Evolutionary conservation across 495 filamentous ascomycete species (phyloP).

Genomic region (Ramalina intermedia): DNA sequence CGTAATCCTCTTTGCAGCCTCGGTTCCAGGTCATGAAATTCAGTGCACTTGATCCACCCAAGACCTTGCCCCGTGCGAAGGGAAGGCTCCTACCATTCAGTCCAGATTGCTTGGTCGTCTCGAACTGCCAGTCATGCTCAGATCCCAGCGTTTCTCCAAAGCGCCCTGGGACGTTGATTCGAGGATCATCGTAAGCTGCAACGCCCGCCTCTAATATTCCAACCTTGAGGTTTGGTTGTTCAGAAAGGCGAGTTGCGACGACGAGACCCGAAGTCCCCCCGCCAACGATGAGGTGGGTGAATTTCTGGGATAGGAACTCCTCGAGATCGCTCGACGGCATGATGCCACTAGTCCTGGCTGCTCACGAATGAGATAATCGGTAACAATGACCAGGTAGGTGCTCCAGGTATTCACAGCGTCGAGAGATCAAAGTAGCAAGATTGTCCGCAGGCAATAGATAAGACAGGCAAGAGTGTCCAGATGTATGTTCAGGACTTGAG

Average conservation of each 20-base stretch:
- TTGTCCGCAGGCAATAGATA: no score
- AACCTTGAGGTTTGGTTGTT: constrained; percentile 23
- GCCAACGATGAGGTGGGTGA: constrained; percentile 24
- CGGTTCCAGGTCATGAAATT: constrained; percentile 45
- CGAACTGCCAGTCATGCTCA: constrained; percentile 32
- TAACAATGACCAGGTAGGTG: no score
- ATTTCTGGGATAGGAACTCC: constrained; percentile 10
- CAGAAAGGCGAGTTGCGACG: constrained; percentile 26
- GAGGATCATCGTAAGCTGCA: constrained; percentile 22
- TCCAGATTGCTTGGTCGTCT: constrained; percentile 24
- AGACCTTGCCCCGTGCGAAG: constrained; percentile 24
- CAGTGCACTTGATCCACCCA: constrained; percentile 31
- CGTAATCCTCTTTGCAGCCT: constrained; percentile 38
- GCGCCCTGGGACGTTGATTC: constrained; percentile 28
- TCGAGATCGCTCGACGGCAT: constrained; percentile 1
- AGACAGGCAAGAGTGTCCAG: no score
- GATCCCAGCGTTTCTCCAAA: constrained; percentile 27
- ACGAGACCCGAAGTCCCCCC: constrained; percentile 29
- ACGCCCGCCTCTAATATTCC: constrained; percentile 35
- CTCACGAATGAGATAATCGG: no score
- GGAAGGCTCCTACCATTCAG: constrained; percentile 22
- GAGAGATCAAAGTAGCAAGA: no score
- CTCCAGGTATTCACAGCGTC: no score
- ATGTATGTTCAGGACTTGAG: no score
- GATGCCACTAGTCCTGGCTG: no score